Evolutionary conservation across 768 basidiomycete genomes (phyloP), one percentile per base, ranked within the genome.

Genomic region (Lyophyllum semitale): DNA sequence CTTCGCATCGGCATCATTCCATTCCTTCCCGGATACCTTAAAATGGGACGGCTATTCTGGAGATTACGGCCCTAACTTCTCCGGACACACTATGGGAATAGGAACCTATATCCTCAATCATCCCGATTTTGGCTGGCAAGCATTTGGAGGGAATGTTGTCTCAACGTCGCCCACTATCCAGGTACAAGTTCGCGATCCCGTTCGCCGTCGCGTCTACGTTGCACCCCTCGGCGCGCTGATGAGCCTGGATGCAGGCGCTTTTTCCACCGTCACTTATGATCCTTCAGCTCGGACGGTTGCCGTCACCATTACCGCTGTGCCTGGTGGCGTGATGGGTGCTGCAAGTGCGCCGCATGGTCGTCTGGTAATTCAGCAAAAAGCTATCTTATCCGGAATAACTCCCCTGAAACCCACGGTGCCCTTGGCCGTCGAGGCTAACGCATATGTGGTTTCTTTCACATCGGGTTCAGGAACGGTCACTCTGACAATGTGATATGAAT

Each of bases 111-210:
- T 84, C 61, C 66, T 83, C 56, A 71, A 82, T 54, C 81, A 83
- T 52, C 80, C 81, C 18, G 74, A 77, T 59, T 83, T 83, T 61
- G 83, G 82, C n/a, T 83, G 82, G 82, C 81, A 83, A 64, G 81
- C 81, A 8, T 82, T 83, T 59, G 82, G 82, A 41, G 82, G 82
- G 5, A 77, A 71, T 32, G 68, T 84, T 33, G 59, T 73, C 20
- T 66, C 76, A 12, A 73, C 72, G 23, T 72, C 74, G 18, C 71
- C 77, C 3, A 71, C 71, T 1, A 73, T 83, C 8, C 62, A 70
- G 49, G 79, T 83, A 11, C 69, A 76, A 52, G 63, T 78, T 23
- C 71, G 69, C 46, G 82, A 84, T 64, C 68, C 81, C 22, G 68
- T 79, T 43, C 73, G 82, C 37, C 74, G 81, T 46, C 71, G 80